Evolutionary conservation across 176 grass and related monocot species (phyloP), one percentile per base, ranked within the genome.

Genomic region (Oryza officinalis): DNA sequence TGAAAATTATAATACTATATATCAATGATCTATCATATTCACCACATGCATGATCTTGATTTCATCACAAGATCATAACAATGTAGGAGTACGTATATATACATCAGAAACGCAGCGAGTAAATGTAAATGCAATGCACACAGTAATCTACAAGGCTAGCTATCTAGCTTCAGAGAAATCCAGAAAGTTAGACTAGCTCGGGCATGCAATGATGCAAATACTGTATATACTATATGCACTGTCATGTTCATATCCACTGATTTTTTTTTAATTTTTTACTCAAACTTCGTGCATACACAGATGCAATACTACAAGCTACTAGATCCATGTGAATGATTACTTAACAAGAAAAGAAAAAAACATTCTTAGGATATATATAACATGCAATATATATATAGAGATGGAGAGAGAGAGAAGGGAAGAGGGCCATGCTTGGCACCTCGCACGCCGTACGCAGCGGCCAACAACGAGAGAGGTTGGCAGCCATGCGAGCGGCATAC

Each of bases 381-480:
- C 18, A 57, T 57, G 52, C 52, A n/a, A 57, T 5, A 74, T 38
- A 1, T 38, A 35, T 5, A 35, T 5, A 35, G 82, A 85, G 64
- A n/a, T n/a, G n/a, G n/a, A 72, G 83, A 90, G 45, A 87, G 41
- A 72, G 45, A 35, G 59, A 72, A 82, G 85, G 52, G 52, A 57
- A 57, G 52, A 57, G 52, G 52, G 52, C 32, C 80, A 91, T 91
- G 89, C 89, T 91, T 91, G 89, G 85, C 89, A 80, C 89, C 89
- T 91, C 81, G 89, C 81, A 88, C 85, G 89, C 89, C 89, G 87
- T 52, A 76, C 89, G 89, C 89, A 87, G 81, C 81, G 54, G 77
- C 89, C 71, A 85, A 80, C 85, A 74, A 64, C 32, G 47, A 47
- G 61, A 60, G 54, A 67, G 71, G 81, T 71, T 81, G 85, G 77